These are phyloP conservation scores for Fusarium burgessii DNA, from an alignment of 2,329 filamentous ascomycete species.

Conservation along the genomic window DNA sequence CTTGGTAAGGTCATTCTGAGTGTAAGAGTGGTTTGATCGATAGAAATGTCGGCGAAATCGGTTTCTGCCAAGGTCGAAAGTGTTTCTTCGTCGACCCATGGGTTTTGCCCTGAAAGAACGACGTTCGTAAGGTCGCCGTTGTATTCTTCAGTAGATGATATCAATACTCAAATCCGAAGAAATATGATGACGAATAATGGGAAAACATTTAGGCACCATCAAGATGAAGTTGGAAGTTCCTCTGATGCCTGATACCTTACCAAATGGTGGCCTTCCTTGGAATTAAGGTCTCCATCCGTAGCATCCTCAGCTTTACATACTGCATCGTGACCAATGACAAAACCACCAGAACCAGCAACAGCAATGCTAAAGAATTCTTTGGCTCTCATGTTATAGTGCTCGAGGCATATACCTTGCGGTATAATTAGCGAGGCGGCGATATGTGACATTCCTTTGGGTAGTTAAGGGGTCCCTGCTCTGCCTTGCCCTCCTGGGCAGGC, in stretches of 20 bases:
- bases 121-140: not conserved
- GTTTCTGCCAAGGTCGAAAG: no score
- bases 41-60: no score
- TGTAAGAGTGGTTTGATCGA: not conserved
- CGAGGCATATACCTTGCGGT: not conserved
- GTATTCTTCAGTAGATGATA: not conserved
- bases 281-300: not conserved
- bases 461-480: not conserved
- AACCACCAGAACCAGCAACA: not conserved
- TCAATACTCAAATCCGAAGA: not conserved
- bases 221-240: not conserved
- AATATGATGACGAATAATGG: not conserved
- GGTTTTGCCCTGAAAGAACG: not conserved
- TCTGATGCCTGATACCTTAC: not conserved
- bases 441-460: not conserved
- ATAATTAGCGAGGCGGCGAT: not conserved
- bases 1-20: no score
- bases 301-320: not conserved
- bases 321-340: slow-evolving; percentile 1
- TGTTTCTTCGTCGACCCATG: not conserved
- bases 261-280: not conserved
- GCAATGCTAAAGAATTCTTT: not conserved
- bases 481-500: not conserved
- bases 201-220: not conserved
- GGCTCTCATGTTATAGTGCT: not conserved